Evolutionary conservation across 1,284 basidiomycete species (phyloP).

Genomic region (Afroboletus lepidellus): DNA sequence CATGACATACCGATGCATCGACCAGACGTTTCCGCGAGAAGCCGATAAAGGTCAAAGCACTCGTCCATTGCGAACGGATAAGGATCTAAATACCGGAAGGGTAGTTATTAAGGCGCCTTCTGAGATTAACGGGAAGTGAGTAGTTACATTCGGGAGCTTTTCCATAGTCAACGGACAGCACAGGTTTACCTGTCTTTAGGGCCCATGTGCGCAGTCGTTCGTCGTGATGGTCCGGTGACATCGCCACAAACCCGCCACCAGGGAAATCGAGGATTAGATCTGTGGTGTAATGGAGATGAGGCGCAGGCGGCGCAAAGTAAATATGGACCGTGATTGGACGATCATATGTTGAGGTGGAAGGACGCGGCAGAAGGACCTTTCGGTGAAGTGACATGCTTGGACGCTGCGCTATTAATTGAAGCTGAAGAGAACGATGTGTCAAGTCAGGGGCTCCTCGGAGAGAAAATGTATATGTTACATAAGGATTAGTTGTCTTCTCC

Average conservation of each 20-base stretch:
- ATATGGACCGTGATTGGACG: slow-evolving; percentile 84
- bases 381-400: slow-evolving; percentile 68
- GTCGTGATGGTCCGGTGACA: slow-evolving; percentile 94
- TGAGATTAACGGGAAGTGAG: slow-evolving; percentile 1
- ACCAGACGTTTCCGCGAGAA: slow-evolving; percentile 81
- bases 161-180: slow-evolving; percentile 90
- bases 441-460: slow-evolving; percentile 13
- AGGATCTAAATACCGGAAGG: slow-evolving; percentile 59
- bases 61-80: slow-evolving; percentile 96
- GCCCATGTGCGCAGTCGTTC: slow-evolving; percentile 92
- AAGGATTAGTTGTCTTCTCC: slow-evolving; percentile 96
- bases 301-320: slow-evolving; percentile 76
- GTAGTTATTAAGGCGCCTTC: not conserved
- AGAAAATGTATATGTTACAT: slow-evolving; percentile 50
- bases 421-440: slow-evolving; percentile 39
- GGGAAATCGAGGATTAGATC: slow-evolving; percentile 91
- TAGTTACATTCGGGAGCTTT: slow-evolving; percentile 91
- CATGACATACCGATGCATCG: slow-evolving; percentile 84
- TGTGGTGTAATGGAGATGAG: slow-evolving; percentile 64
- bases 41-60: slow-evolving; percentile 85
- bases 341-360: slow-evolving; percentile 70
- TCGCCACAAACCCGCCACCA: slow-evolving; percentile 94
- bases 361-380: slow-evolving; percentile 81
- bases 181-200: slow-evolving; percentile 72
- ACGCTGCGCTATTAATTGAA: slow-evolving; percentile 62